These are phyloP conservation scores for Fusarium pilosicola DNA, from an alignment of 2,329 filamentous ascomycete species.

Conservation along the genomic window DNA sequence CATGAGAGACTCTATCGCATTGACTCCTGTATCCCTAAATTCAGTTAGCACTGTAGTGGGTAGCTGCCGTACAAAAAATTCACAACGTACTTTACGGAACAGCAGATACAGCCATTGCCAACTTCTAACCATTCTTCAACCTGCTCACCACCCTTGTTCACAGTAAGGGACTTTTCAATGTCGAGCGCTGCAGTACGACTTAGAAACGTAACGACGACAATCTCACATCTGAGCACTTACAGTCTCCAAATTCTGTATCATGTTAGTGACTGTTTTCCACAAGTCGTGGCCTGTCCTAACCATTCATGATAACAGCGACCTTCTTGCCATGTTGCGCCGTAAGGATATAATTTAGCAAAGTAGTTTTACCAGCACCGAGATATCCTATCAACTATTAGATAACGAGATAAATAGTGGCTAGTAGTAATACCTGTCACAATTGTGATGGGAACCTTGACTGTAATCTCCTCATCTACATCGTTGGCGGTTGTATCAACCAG, in stretches of 20 bases:
- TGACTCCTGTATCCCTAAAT: conserved; percentile 84
- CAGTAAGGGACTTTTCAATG: conserved; percentile 94
- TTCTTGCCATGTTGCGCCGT: conserved; percentile 96
- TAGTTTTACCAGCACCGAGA: conserved; percentile 94
- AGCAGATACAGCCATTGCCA: conserved; percentile 97
- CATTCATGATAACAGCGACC: conserved; percentile 97
- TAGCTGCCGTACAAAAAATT: too few relatives aligned
- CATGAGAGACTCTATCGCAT: conserved; percentile 96
- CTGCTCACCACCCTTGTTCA: conserved; percentile 83
- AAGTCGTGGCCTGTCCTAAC: conserved; percentile 47
- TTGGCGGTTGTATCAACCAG: conserved; percentile 60
- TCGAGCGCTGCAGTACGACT: conserved; percentile 73
- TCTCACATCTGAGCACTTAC: conserved; percentile 57
- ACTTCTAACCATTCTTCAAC: conserved; percentile 96
- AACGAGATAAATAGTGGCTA: neutral
- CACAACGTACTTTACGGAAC: conserved; percentile 82
- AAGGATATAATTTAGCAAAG: conserved; percentile 93
- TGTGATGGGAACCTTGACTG: conserved; percentile 80
- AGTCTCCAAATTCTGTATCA: conserved; percentile 78
- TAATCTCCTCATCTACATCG: conserved; percentile 59
- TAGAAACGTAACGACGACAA: conserved; percentile 3
- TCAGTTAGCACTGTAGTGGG: conserved; percentile 35
- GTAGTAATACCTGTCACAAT: conserved; percentile 75
- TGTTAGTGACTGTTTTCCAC: conserved; percentile 25
- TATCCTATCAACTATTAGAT: conserved; percentile 71